Evolutionary conservation across 768 basidiomycete genomes (phyloP).

Genomic region (Mycena olivaceomarginata): DNA sequence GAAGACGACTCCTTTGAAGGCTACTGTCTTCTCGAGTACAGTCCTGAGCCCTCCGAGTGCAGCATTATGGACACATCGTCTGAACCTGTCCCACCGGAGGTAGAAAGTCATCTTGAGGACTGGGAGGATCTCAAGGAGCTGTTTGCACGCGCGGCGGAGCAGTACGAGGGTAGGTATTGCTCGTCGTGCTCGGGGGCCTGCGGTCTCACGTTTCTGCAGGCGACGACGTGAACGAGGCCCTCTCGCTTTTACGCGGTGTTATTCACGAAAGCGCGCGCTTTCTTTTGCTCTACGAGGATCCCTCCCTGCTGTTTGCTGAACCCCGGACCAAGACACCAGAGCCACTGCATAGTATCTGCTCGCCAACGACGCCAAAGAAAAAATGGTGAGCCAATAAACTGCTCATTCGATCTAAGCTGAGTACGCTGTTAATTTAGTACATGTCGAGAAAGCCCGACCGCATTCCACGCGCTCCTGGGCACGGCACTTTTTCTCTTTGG

Average conservation of each 20-base stretch:
- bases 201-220: constrained; percentile 51
- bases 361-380: constrained; percentile 23
- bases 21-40: constrained; percentile 37
- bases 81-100: constrained; percentile 9
- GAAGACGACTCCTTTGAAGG: constrained; percentile 15
- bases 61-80: constrained; percentile 33
- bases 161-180: constrained; percentile 72
- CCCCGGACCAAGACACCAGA: constrained; percentile 40
- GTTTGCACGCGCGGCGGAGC: constrained; percentile 73
- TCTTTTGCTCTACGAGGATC: constrained; percentile 72
- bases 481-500: constrained; percentile 80
- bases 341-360: constrained; percentile 11
- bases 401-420: not conserved
- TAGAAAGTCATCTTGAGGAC: constrained; percentile 61
- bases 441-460: constrained; percentile 73
- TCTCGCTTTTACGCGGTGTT: constrained; percentile 76
- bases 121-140: constrained; percentile 83
- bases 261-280: constrained; percentile 82
- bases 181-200: not conserved
- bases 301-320: constrained; percentile 68
- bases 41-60: constrained; percentile 11
- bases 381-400: constrained; percentile 37
- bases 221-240: constrained; percentile 67
- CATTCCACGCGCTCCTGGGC: constrained; percentile 81
- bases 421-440: constrained; percentile 50